Base-by-base conservation (phyloP, 768 basidiomycete genomes). In the Scleroderma bovista region DNA sequence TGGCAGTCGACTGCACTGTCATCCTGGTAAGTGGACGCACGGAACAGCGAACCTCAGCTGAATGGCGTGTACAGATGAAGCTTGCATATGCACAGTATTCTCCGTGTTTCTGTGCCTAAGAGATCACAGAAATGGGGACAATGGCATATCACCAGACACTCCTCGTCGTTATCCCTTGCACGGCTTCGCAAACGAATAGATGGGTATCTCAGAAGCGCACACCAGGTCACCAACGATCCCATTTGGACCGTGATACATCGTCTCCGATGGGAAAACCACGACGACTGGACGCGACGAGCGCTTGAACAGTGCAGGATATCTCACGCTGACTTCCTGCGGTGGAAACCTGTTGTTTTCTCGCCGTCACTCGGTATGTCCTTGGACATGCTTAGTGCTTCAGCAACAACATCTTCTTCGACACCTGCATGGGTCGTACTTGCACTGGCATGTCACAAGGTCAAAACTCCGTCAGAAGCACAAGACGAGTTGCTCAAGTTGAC, bases 341-440 rank as follows among this genome's bases (percentile, higher is more conserved):
- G 77, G 75, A 66, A 67, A 8, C 58, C 64, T 2, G 55, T 71
- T 26, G 52, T 78, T 16, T 53, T 55, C 39, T 59, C 71, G 6
- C 56, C 62, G 24, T 66, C 71, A 38, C 60, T 79, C 13, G 61
- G 64, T 26, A 34, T 47, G 22, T 70, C 73, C 1, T 42, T 72
- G 6, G 39, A 51, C 17, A 33, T 54, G 15, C 29, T 73, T 6
- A 53, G 8, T 33, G 51, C 5, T 29, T 23, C 23, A 48, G 26
- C 29, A 45, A 9, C 52, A 48, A 3, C 24, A 42, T 33, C n/a
- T 42, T 48, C 17, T 12, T 23, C 8, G 17, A 33, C 20, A 19
- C 32, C 84, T 0, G 54, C 72, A 0, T 86, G 83, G 83, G 64
- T 83, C n/a, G 60, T 76, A 11, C 63, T 86, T 26, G 71, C 74